Base-by-base conservation (phyloP, 352 stramenopile species). In the Vaucheria bursata region DNA sequence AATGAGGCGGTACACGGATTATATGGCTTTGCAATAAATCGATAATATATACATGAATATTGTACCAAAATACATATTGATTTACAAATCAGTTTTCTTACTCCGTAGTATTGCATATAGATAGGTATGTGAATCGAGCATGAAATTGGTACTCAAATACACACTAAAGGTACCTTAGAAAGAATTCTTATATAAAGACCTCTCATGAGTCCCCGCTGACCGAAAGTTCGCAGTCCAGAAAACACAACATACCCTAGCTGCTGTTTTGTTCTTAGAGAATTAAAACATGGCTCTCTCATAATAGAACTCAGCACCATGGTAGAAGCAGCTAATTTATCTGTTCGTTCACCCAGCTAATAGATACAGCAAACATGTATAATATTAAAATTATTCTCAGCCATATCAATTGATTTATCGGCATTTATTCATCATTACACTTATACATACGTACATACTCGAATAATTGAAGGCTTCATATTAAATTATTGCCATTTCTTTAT, bases 251-350 rank as follows among this genome's bases (percentile, higher is more conserved):
- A 80, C 5, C 74, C 91, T 6, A 96, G 85, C 79, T 96, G 91
- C 71, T 96, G 88, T 78, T 91, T 84, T 2, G 91, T 95, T n/a
- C 91, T 89, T 32, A 96, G 83, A 50, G 92, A 87, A 76, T 93
- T 92, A 82, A 95, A 95, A 77, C 85, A 91, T 5, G 89, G 88
- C 70, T 95, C 90, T 71, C 91, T 88, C 53, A 90, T 87, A 18
- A 94, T 85, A 70, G 92, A 87, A 7, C 87, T 88, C 73, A 94
- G 88, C 0, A 94, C 79, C 70, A 91, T 83, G 33, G 91, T 79
- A 12, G 78, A 78, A 32, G 89, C 89, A 1, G 67, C 12, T 6
- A 49, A 49, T 39, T 40, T 37, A n/a, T 81, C 76, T 7, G 65
- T 45, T n/a, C 76, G 68, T 50, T 81, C 32, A 25, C 76, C 76